These are phyloP conservation scores for Citrus sinensis DNA, from an alignment of 345 rosid species.

Conservation along the genomic window DVS_A1.0 CM039166.1:18467501-18468000, in stretches of 20 bases:
- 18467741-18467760: slow-evolving; percentile 19
- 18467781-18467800: not conserved
- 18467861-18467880: slow-evolving; percentile 55
- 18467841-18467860: slow-evolving; percentile 52
- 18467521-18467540: not conserved
- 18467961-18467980: slow-evolving; percentile 45
- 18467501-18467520: not conserved
- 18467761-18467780: not conserved
- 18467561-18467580: slow-evolving; percentile 20
- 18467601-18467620: slow-evolving; percentile 78
- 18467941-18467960: slow-evolving; percentile 14
- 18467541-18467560: not conserved
- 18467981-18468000: slow-evolving; percentile 93
- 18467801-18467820: not conserved
- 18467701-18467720: slow-evolving; percentile 87
- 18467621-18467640: slow-evolving; percentile 76
- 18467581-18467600: slow-evolving; percentile 53
- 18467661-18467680: slow-evolving; percentile 86
- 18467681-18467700: slow-evolving; percentile 98
- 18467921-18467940: not conserved
- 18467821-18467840: slow-evolving; percentile 65
- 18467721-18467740: slow-evolving; percentile 78
- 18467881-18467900: not conserved
- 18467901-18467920: not conserved
- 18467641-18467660: slow-evolving; percentile 84